phyloP scores from a whole-genome alignment of 2,329 filamentous ascomycete genomes.

The Hypomyces rosellus region DNA sequence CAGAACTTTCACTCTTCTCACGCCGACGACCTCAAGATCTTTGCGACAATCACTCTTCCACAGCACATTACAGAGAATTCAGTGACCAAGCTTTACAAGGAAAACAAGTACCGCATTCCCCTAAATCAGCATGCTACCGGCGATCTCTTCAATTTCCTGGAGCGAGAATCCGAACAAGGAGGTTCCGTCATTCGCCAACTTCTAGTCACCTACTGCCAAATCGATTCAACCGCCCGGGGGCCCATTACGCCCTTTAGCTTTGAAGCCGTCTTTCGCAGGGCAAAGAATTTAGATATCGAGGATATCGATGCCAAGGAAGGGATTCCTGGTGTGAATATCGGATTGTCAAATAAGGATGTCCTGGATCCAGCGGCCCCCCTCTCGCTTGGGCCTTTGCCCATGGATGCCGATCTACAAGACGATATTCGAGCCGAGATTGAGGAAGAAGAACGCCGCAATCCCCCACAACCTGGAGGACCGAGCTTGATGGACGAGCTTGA shows the following conservation, averaged over 20 bases:
- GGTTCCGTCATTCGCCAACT: constrained; percentile 73
- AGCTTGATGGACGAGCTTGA: constrained; percentile 84
- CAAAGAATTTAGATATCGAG: constrained; percentile 56
- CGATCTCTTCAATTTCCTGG: constrained; percentile 80
- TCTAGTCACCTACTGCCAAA: constrained; percentile 53
- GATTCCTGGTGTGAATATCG: constrained; percentile 56
- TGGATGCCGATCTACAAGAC: constrained; percentile 74
- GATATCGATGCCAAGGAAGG: constrained; percentile 59
- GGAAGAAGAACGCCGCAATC: constrained; percentile 74
- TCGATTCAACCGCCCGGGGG: constrained; percentile 53
- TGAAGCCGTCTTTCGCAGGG: constrained; percentile 51
- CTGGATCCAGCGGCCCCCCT: constrained; percentile 53
- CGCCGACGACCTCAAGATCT: constrained; percentile 67
- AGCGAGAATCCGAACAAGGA: constrained; percentile 76
- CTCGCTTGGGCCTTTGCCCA: constrained; percentile 72
- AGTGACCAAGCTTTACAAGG: constrained; percentile 72
- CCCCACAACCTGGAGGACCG: constrained; percentile 62
- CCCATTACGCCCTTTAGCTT: constrained; percentile 60
- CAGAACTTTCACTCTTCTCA: constrained; percentile 69
- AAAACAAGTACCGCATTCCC: constrained; percentile 83
- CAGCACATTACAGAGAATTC: constrained; percentile 72
- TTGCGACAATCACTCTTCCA: constrained; percentile 69
- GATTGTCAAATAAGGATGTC: constrained; percentile 55
- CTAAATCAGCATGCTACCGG: constrained; percentile 81
- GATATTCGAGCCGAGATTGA: constrained; percentile 84